Conservation (phyloP, 495 filamentous ascomycete species). For the Physcia stellaris region DNA sequence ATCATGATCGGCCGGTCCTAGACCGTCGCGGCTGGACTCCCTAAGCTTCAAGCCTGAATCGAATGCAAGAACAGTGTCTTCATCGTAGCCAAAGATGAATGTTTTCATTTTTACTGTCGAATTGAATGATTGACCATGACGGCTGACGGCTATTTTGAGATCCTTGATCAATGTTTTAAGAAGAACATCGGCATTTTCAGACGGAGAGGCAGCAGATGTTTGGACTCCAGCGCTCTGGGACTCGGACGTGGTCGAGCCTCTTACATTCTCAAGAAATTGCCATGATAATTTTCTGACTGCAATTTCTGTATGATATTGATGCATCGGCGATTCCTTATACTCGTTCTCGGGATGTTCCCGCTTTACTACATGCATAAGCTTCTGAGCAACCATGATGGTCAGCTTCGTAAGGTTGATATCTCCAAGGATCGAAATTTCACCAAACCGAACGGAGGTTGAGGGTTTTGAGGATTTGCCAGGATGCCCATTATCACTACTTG, state of each 20-base stretch:
- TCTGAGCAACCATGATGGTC: conserved; percentile 6
- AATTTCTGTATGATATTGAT: conserved; percentile 14
- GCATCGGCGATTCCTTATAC: not conserved
- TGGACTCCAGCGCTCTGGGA: not conserved
- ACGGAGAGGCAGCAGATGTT: not conserved
- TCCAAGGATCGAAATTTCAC: conserved; percentile 5
- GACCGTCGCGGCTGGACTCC: conserved; percentile 52
- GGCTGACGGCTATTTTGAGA: conserved; percentile 25
- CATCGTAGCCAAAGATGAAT: conserved; percentile 58
- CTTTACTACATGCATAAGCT: not conserved
- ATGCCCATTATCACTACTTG: too few relatives aligned
- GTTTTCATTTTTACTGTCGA: conserved; percentile 43
- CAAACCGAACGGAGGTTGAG: not conserved
- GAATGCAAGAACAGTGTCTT: conserved; percentile 67
- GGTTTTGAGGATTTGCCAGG: too few relatives aligned
- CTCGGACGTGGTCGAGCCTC: conserved; percentile 18
- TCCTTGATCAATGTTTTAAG: conserved; percentile 34
- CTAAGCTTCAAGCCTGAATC: conserved; percentile 50
- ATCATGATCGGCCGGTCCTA: conserved; percentile 45
- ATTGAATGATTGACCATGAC: conserved; percentile 17
- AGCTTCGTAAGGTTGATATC: conserved; percentile 14
- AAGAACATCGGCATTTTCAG: conserved; percentile 31
- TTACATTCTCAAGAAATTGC: conserved; percentile 52
- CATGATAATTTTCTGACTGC: conserved; percentile 39
- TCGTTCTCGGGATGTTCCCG: not conserved